Base-by-base conservation (phyloP, 1,284 basidiomycete genomes). In the Irpex lacteus region DNA sequence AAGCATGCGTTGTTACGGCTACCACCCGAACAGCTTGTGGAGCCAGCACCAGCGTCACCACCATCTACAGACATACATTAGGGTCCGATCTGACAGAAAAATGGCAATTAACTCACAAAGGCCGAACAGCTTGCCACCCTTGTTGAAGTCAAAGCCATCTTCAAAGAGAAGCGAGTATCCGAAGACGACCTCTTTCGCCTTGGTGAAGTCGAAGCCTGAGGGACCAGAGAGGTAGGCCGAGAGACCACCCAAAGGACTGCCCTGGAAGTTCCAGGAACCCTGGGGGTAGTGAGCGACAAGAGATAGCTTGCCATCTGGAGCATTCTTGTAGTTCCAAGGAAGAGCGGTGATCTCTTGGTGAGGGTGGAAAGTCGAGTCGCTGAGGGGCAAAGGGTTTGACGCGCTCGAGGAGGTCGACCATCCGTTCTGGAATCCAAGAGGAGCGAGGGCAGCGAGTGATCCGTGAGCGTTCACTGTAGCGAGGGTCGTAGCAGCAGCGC, bases 141-240 rank as follows among this genome's bases (percentile, higher is more conserved):
- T 68, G 65, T 70, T 68, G 63, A 68, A 85, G 15, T 75, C 77
- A 65, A 89, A 90, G 65, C 80, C 78, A 0, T 63, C 66, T 0
- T 85, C 82, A 68, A 90, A 90, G 69, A 83, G 88, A 6, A 87
- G 83, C 64, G 83, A 82, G 71, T 89, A 91, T 11, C 71, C 72
- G 54, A 91, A 70, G 1, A 83, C 81, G 18, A 84, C 83, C 64
- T 80, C 84, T 52, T 72, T 76, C 1, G 86, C 86, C 32, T 70
- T 69, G 0, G 76, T 68, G 34, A 88, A 72, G 44, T 81, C 73
- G 38, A 88, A 18, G 82, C 82, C n/a, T 73, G 67, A 0, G 3
- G 73, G 73, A 13, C 73, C 74, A n/a, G 64, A 64, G 37, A 85
- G 85, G 69, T 91, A 91, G 72, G 90, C 89, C 62, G 88, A 82